These are phyloP conservation scores for Elsinoe australis DNA, from an alignment of 2,329 filamentous ascomycete genomes.

Conservation along the genomic window DNA sequence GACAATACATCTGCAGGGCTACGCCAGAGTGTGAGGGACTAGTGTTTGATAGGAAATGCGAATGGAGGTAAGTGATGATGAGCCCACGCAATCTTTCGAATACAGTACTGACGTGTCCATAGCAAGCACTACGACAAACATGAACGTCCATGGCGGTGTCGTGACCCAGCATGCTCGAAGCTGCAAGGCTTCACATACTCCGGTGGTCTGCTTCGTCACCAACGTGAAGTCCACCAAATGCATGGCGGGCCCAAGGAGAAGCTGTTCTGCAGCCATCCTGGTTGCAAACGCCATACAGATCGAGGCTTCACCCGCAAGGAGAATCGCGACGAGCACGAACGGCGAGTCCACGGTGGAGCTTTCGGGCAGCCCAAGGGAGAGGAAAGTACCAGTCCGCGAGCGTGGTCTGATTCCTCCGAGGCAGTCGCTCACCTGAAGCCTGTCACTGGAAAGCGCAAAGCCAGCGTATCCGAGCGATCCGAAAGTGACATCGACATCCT, in stretches of 20 bases:
- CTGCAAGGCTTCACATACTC: constrained; percentile 92
- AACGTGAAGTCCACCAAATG: constrained; percentile 87
- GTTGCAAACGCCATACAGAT: constrained; percentile 71
- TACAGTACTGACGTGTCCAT: constrained; percentile 23
- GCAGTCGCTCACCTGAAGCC: constrained; percentile 16
- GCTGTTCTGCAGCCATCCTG: constrained; percentile 69
- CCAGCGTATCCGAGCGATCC: constrained; percentile 5
- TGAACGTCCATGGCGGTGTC: constrained; percentile 84
- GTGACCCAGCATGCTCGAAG: constrained; percentile 75
- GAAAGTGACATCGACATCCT: constrained; percentile 28
- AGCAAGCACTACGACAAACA: constrained; percentile 99
- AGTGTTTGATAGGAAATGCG: constrained; percentile 74
- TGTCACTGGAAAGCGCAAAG: constrained; percentile 6
- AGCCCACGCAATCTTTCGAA: neutral
- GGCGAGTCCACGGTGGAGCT: constrained; percentile 60
- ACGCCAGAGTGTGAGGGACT: constrained; percentile 59
- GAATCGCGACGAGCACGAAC: constrained; percentile 87
- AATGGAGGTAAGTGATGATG: constrained; percentile 70
- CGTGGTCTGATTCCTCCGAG: constrained; percentile 20
- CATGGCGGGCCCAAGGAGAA: constrained; percentile 82
- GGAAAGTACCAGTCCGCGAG: constrained; percentile 21
- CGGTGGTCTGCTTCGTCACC: constrained; percentile 78
- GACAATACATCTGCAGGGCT: constrained; percentile 70
- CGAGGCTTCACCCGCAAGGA: constrained; percentile 89
- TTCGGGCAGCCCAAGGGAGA: constrained; percentile 19